phyloP scores from a whole-genome alignment of 2,329 filamentous ascomycete species.

The Aspergillus quadricinctus region DNA sequence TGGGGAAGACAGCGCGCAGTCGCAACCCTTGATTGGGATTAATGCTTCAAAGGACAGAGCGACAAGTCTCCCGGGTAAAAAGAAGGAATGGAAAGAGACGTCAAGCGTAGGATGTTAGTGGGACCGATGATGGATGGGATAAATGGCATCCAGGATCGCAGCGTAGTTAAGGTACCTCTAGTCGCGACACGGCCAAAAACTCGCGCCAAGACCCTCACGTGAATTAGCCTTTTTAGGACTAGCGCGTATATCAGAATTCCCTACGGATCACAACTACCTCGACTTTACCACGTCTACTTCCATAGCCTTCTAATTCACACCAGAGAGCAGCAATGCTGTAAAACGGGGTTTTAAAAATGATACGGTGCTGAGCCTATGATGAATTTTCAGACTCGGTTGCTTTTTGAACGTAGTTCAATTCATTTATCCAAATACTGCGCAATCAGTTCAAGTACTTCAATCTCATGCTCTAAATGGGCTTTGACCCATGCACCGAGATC shows the following conservation, averaged over 20 bases:
- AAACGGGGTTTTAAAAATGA: neutral
- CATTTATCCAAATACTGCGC: neutral
- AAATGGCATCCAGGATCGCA: constrained; percentile 16
- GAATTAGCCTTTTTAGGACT: constrained; percentile 17
- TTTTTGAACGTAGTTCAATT: neutral
- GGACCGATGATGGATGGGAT: constrained; percentile 16
- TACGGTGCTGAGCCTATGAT: neutral
- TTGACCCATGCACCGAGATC: neutral
- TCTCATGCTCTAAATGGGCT: neutral
- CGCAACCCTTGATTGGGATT: constrained; percentile 4
- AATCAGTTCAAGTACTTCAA: neutral
- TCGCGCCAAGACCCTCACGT: constrained; percentile 27
- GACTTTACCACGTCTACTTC: neutral
- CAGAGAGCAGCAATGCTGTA: neutral
- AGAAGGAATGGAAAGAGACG: constrained; percentile 3
- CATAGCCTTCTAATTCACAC: neutral
- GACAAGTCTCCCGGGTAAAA: neutral
- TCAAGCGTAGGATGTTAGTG: constrained; percentile 4
- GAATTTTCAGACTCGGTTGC: no score
- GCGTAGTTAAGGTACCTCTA: constrained; percentile 20
- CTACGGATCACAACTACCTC: neutral
- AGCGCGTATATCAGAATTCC: neutral
- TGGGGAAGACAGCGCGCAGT: constrained; percentile 8
- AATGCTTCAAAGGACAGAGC: neutral
- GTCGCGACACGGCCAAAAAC: constrained; percentile 34